Percentiles rank a stretch among this genome's conserved stretches.
phyloP scores from a whole-genome alignment of 495 filamentous ascomycete species.

The Neurospora pannonica region DNA sequence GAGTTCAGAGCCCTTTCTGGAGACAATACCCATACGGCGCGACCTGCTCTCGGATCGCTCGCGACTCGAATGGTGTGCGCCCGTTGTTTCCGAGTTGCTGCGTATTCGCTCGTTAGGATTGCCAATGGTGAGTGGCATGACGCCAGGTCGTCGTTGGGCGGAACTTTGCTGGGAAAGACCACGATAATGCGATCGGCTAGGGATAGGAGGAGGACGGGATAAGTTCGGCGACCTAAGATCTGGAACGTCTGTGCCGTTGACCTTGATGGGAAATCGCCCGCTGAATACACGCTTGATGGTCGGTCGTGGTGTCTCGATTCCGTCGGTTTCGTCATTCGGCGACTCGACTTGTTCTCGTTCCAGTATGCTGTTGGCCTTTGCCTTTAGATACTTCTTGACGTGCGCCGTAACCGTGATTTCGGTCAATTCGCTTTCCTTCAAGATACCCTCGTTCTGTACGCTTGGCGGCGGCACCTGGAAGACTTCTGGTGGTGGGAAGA shows the following conservation, averaged over 20 bases:
- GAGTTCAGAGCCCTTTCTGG: slow-evolving; percentile 62
- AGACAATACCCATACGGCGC: slow-evolving; percentile 77
- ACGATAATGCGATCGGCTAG: slow-evolving; percentile 67
- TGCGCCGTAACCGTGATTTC: slow-evolving; percentile 61
- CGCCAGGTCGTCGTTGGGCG: slow-evolving; percentile 53
- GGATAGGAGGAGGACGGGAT: slow-evolving; percentile 60
- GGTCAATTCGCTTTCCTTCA: slow-evolving; percentile 42
- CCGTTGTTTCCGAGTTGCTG: slow-evolving; percentile 81
- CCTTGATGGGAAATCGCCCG: slow-evolving; percentile 76
- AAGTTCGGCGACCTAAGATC: slow-evolving; percentile 56
- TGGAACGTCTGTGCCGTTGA: slow-evolving; percentile 50
- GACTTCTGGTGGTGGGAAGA: slow-evolving; percentile 55
- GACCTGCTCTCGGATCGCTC: slow-evolving; percentile 44
- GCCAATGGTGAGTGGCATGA: slow-evolving; percentile 56
- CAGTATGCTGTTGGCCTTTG: slow-evolving; percentile 37
- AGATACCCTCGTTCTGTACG: slow-evolving; percentile 32
- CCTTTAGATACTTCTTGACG: slow-evolving; percentile 70
- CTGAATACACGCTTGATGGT: slow-evolving; percentile 65
- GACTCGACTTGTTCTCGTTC: slow-evolving; percentile 51
- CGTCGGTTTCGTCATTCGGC: slow-evolving; percentile 57
- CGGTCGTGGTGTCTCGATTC: slow-evolving; percentile 57
- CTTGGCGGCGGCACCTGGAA: slow-evolving; percentile 38
- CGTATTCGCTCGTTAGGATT: slow-evolving; percentile 73
- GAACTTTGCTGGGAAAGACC: slow-evolving; percentile 65
- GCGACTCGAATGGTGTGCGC: slow-evolving; percentile 36